phyloP scores from a whole-genome alignment of 2,329 filamentous ascomycete genomes.

The Pseudomassariella vexata region DNA sequence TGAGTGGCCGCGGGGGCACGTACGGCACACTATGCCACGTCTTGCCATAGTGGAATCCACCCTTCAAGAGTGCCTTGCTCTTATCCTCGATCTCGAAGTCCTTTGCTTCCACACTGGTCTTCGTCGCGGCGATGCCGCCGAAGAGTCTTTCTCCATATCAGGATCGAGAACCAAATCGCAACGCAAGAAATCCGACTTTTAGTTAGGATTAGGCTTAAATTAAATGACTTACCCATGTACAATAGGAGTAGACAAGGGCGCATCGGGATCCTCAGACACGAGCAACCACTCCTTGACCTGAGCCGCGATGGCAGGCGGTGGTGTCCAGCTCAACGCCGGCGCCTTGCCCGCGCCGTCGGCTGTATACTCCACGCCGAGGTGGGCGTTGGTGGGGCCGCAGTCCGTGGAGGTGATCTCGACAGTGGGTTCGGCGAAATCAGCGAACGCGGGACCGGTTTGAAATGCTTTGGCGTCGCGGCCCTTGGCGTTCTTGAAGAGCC shows the following conservation, averaged over 20 bases:
- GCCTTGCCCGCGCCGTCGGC: constrained; percentile 31
- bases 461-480: constrained; percentile 33
- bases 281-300: constrained; percentile 38
- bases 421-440: constrained; percentile 25
- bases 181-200: too few species aligned
- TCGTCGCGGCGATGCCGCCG: constrained; percentile 29
- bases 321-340: constrained; percentile 34
- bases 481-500: constrained; percentile 31
- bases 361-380: constrained; percentile 30
- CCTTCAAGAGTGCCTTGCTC: constrained; percentile 25
- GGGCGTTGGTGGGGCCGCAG: constrained; percentile 29
- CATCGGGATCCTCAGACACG: constrained; percentile 40
- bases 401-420: constrained; percentile 32
- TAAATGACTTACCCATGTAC: constrained; percentile 34
- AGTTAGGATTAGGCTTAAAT: not conserved
- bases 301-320: constrained; percentile 17
- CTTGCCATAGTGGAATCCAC: constrained; percentile 41
- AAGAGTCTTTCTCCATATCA: constrained; percentile 25
- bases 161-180: too few species aligned
- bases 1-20: constrained; percentile 36
- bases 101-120: constrained; percentile 23
- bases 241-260: constrained; percentile 36
- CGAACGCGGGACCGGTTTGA: constrained; percentile 28
- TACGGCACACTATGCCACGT: constrained; percentile 35
- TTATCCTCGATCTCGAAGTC: constrained; percentile 31